Percentiles rank a stretch among this genome's conserved stretches.
Evolutionary conservation across 495 filamentous ascomycete genomes (phyloP).

Genomic region (Neurospora africana): DNA sequence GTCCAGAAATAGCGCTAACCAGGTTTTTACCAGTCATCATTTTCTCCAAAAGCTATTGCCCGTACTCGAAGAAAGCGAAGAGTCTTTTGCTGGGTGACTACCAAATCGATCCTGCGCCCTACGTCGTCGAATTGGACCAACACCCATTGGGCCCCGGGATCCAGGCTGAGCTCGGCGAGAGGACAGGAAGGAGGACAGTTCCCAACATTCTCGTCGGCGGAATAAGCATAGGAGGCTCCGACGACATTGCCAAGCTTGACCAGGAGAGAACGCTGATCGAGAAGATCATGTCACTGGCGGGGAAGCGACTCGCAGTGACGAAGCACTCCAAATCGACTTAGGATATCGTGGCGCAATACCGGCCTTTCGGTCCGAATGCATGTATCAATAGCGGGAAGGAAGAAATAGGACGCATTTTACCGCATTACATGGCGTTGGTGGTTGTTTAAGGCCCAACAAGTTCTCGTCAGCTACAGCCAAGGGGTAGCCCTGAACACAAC

Average conservation of each 20-base stretch:
- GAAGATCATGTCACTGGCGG: constrained; percentile 63
- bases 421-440: neutral
- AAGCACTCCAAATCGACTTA: constrained; percentile 20
- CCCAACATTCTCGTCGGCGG: constrained; percentile 86
- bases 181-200: constrained; percentile 74
- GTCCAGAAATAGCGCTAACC: constrained; percentile 13
- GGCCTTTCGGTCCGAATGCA: neutral
- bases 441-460: neutral
- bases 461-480: neutral
- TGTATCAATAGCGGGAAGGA: neutral
- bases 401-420: neutral
- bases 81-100: constrained; percentile 70
- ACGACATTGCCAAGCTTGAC: constrained; percentile 71
- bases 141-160: constrained; percentile 62
- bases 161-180: constrained; percentile 56
- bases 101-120: constrained; percentile 67
- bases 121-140: constrained; percentile 83
- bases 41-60: constrained; percentile 92
- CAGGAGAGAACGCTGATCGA: constrained; percentile 54
- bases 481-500: neutral
- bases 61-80: constrained; percentile 74
- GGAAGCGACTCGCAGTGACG: constrained; percentile 49
- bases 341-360: neutral
- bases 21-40: constrained; percentile 59
- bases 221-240: constrained; percentile 81